Base-by-base conservation (phyloP, 345 rosid species). In the rapeseed (Brassica napus) region DNA sequence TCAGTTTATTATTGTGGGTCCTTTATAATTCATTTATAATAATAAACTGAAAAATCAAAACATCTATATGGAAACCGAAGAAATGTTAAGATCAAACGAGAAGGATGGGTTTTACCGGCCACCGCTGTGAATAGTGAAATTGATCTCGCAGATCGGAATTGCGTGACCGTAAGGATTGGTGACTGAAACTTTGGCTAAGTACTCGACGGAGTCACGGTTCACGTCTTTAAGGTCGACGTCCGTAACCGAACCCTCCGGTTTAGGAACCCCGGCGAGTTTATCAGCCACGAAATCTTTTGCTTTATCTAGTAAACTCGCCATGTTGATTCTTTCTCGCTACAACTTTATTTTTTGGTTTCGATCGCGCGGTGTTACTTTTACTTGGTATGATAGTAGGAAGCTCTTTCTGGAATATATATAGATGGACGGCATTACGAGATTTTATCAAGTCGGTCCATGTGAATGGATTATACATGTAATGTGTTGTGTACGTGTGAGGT, bases 91-190 rank as follows among this genome's bases (percentile, higher is more conserved):
- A 73, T 1, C 1, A 64, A 74, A 64, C 23, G 32, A 73, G 47
- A 15, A 54, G 9, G 59, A 11, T 47, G 30, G 0, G 59, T 66
- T 9, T 59, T 72, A 84, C 95, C 90, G 84, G 89, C 85, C 86
- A 24, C 77, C 85, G 78, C 97, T 89, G 63, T 87, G 90, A 82
- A 93, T 75, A 35, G 85, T 72, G 84, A 85, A 93, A 42, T 72
- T 74, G 84, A 91, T 82, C 81, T 91, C 91, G 73, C 94, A 85
- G 34, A 93, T 87, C 39, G 98, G 98, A 66, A 93, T 59, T 2
- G 94, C 7, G 69, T 79, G 82, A 24, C 71, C 32, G 44, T 93
- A 91, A 26, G 98, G 98, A 68, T 91, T 93, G 31, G 80, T 81
- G 44, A 91, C 89, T 4, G 92, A 74, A 72, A 89, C 87, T 80